A percentile compares a stretch with the other conserved stretches of the same genome.
These are phyloP conservation scores for Neurospora sp. DNA, from an alignment of 495 filamentous ascomycete genomes.

Conservation along the genomic window DNA sequence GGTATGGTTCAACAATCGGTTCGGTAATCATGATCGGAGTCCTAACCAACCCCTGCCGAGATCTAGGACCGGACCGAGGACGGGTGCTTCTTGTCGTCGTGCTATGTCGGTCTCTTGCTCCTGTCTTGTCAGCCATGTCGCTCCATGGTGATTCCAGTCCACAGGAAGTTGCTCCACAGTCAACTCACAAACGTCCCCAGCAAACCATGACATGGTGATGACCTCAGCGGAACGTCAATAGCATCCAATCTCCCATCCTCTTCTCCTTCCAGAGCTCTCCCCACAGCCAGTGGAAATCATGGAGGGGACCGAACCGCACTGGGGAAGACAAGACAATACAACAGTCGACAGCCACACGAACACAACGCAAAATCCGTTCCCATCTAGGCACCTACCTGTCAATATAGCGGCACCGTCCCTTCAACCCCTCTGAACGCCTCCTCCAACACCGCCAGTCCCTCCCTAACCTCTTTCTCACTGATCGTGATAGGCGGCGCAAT, in stretches of 20 bases:
- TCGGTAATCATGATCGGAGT: background rate
- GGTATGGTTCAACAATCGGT: background rate
- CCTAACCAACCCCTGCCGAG: too few relatives aligned
- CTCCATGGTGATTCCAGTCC: too few relatives aligned
- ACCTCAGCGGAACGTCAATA: background rate
- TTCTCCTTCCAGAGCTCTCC: too few relatives aligned
- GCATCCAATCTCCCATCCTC: too few relatives aligned
- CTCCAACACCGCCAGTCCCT: conserved; percentile 38
- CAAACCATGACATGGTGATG: background rate
- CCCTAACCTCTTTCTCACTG: conserved; percentile 37
- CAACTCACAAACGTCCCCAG: background rate
- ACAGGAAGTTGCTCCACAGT: too few relatives aligned
- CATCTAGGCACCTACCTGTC: background rate
- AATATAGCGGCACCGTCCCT: conserved; percentile 12
- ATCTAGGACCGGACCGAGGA: too few relatives aligned
- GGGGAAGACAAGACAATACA: too few relatives aligned
- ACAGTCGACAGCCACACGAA: background rate
- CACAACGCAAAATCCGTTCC: background rate
- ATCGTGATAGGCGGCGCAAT: conserved; percentile 50
- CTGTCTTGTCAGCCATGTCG: too few relatives aligned
- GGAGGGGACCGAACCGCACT: too few relatives aligned
- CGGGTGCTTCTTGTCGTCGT: too few relatives aligned
- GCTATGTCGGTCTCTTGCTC: too few relatives aligned
- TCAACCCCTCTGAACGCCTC: conserved; percentile 27
- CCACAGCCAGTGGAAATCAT: too few relatives aligned